These are phyloP conservation scores for Tubosaeta brunneosetosa DNA, from an alignment of 768 basidiomycete species.

Conservation along the genomic window DNA sequence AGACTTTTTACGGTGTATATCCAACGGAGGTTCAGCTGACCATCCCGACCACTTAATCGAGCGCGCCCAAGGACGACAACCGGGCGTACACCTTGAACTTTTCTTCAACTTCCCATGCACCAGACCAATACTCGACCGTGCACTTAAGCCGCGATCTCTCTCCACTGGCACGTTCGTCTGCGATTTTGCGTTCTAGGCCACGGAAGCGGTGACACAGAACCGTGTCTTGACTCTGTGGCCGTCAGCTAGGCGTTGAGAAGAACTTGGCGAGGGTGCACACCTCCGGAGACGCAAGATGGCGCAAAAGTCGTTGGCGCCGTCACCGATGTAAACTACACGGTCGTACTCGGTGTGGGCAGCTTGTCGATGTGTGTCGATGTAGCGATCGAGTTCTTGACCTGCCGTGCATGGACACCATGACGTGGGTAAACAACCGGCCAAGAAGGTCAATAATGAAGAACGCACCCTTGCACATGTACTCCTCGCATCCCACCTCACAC, in stretches of 20 bases:
- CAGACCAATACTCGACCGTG: slow-evolving; percentile 79
- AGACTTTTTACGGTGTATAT: too few species aligned
- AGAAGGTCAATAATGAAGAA: not conserved
- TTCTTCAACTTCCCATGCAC: slow-evolving; percentile 97
- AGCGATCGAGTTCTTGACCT: slow-evolving; percentile 93
- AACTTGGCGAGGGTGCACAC: slow-evolving; percentile 33
- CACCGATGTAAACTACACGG: slow-evolving; percentile 85
- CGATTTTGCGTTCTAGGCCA: slow-evolving; percentile 76
- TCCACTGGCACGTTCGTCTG: slow-evolving; percentile 49
- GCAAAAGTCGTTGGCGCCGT: slow-evolving; percentile 95
- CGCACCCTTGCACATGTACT: slow-evolving; percentile 97
- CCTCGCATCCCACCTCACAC: slow-evolving; percentile 84
- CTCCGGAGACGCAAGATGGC: slow-evolving; percentile 77
- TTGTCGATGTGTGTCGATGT: slow-evolving; percentile 45
- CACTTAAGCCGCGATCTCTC: slow-evolving; percentile 59
- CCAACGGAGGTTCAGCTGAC: too few species aligned
- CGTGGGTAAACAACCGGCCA: not conserved
- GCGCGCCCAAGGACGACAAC: not conserved
- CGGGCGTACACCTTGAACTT: slow-evolving; percentile 40
- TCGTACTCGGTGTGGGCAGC: slow-evolving; percentile 58
- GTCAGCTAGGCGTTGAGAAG: too few species aligned
- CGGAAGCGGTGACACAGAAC: slow-evolving; percentile 76
- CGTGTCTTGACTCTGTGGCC: slow-evolving; percentile 61
- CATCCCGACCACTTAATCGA: not conserved
- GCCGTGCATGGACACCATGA: not conserved